phyloP scores from a whole-genome alignment of 1,139 yeast genomes.

The Yamadazyma diddensiae region DNA sequence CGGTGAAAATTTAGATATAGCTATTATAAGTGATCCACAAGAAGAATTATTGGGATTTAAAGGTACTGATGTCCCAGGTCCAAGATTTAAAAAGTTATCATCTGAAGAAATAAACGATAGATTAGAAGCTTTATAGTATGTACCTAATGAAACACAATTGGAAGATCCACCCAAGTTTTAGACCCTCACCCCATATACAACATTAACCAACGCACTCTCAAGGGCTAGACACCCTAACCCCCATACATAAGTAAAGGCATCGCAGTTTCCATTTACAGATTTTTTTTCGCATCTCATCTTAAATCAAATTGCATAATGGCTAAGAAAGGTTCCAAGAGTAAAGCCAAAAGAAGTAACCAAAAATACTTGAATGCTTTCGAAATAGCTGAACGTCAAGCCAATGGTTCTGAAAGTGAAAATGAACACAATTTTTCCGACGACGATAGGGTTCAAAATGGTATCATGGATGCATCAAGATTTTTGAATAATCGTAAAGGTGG shows the following conservation, averaged over 20 bases:
- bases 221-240: too few species aligned
- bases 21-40: slow-evolving; percentile 81
- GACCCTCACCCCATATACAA: too few species aligned
- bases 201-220: too few species aligned
- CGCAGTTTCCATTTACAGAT: too few species aligned
- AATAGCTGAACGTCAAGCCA: slow-evolving; percentile 43
- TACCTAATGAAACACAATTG: not conserved
- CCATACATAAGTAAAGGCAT: too few species aligned
- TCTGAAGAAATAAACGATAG: slow-evolving; percentile 95
- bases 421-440: slow-evolving; percentile 17
- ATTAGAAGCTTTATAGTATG: slow-evolving; percentile 72
- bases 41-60: slow-evolving; percentile 78
- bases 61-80: slow-evolving; percentile 82
- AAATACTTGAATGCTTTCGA: slow-evolving; percentile 46
- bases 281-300: slow-evolving; percentile 15
- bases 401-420: slow-evolving; percentile 17
- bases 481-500: slow-evolving; percentile 21
- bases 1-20: slow-evolving; percentile 93
- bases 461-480: slow-evolving; percentile 43
- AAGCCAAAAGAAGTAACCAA: slow-evolving; percentile 29
- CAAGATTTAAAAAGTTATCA: slow-evolving; percentile 80
- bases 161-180: not conserved
- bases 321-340: slow-evolving; percentile 22
- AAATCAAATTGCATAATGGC: slow-evolving; percentile 16
- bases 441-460: slow-evolving; percentile 33